phyloP scores from a whole-genome alignment of 805 yeast species.

The Sugiyamaella mastotermitis region DNA sequence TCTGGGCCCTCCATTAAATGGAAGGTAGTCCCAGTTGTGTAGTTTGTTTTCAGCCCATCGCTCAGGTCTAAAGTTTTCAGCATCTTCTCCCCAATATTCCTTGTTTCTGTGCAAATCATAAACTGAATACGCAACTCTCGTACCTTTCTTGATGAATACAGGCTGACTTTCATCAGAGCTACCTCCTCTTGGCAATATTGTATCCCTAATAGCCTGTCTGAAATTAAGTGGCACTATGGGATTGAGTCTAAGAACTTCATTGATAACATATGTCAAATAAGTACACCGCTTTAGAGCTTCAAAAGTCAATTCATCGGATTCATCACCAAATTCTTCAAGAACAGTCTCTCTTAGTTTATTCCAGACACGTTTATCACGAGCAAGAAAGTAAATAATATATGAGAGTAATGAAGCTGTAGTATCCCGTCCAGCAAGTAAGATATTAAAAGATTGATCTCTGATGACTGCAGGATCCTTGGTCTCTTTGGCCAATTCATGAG shows the following conservation, averaged over 20 bases:
- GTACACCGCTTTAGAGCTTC: slow-evolving; percentile 45
- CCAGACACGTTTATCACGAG: slow-evolving; percentile 32
- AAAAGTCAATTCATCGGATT: slow-evolving; percentile 31
- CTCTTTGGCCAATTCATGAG: slow-evolving; percentile 43
- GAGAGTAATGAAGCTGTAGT: slow-evolving; percentile 48
- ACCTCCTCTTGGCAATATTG: slow-evolving; percentile 48
- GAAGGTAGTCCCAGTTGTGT: slow-evolving; percentile 44
- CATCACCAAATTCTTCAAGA: slow-evolving; percentile 31
- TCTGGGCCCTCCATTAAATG: slow-evolving; percentile 52
- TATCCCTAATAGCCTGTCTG: slow-evolving; percentile 41
- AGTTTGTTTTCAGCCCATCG: slow-evolving; percentile 39
- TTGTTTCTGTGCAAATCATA: slow-evolving; percentile 39
- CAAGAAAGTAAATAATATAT: slow-evolving; percentile 40
- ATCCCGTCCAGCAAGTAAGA: slow-evolving; percentile 50
- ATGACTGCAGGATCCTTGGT: slow-evolving; percentile 42
- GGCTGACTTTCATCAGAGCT: slow-evolving; percentile 38
- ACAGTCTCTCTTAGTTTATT: slow-evolving; percentile 35
- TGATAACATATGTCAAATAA: slow-evolving; percentile 42
- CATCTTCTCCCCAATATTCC: slow-evolving; percentile 40
- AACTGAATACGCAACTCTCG: slow-evolving; percentile 34
- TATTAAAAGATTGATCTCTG: slow-evolving; percentile 46
- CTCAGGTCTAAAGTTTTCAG: slow-evolving; percentile 41
- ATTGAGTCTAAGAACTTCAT: slow-evolving; percentile 45
- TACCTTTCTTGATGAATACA: slow-evolving; percentile 39
- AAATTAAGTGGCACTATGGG: slow-evolving; percentile 48